Evolutionary conservation across 768 basidiomycete species (phyloP), one percentile per base, ranked within the genome.

Genomic region (Naganishia friedmannii): DNA sequence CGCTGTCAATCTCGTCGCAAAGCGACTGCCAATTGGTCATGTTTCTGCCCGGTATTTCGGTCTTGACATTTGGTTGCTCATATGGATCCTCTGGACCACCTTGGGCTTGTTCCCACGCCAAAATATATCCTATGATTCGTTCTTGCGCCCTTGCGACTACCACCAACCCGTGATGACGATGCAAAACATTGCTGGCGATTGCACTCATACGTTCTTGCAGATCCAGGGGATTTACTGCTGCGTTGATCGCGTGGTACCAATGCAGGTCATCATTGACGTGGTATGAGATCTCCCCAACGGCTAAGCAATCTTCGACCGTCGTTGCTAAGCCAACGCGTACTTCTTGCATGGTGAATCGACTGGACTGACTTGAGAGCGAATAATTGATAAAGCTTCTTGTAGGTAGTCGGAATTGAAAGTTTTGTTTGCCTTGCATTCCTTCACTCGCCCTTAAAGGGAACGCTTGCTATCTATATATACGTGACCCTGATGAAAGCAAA

Each of bases 1-100:
- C 23, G 6, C 3, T 23, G 48, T 51, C 48, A 21, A 51, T 51
- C 12, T 51, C 48, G 48, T 51, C 48, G 12, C 48, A 51, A 3
- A 51, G 15, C 2, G 48, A 51, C n/a, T 51, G 15, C 48, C 48
- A 23, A 12, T 51, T 51, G 19, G 3, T 12, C 48, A n/a, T 12
- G 48, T n/a, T 4, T 51, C 48, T 51, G 1, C 48, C 23, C n/a
- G 6, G 48, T 26, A 51, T n/a, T 23, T 51, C 3, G 19, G 7
- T n/a, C n/a, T 51, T 51, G 48, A 51, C 23, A 12, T 51, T 51
- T 51, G 48, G 48, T 51, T 23, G 48, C 48, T 51, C 48, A n/a
- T 51, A 51, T 4, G 48, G 48, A 21, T 51, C 48, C 12, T 51
- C 7, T 3, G 15, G 1, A 7, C 19, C 48, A 3, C 48, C 23